Evolutionary conservation across 1,139 yeast species (phyloP), one percentile per base, ranked within the genome.

Genomic region (Scheffersomyces titani): DNA sequence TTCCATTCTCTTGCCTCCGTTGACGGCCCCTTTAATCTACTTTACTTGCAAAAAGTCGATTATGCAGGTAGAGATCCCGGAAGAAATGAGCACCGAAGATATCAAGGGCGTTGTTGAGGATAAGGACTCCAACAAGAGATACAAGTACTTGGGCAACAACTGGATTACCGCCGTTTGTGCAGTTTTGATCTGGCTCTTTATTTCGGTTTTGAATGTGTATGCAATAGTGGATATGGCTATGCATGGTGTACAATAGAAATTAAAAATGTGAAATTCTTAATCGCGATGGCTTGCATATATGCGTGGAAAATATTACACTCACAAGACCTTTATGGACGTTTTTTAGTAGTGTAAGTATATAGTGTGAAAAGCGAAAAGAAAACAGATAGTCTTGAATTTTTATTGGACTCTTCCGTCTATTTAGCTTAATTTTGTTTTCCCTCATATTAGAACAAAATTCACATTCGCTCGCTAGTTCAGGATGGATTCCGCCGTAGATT

Each of bases 11-110:
- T 75, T 89, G 54, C 94, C 96, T 5, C 83, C 89, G 59, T 90
- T 89, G 16, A 82, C 89, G 52, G 94, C 93, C 1, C 96, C 94
- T 9, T 76, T 89, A 67, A 80, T 89, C 56, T 88, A 85, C 69
- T 87, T 89, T 65, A 89, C 94, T 1, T 82, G 88, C 56, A 80
- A 75, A 52, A 83, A 83, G 62, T 74, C 82, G 55, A 85, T 82
- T 58, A 86, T 85, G 89, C 77, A 82, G 5, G 89, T 87, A 19
- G 70, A 72, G 74, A 69, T 60, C 59, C 69, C 52, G 55, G 66
- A 48, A 54, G 63, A 49, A 53, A 57, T 58, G 22, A 49, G 54
- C 44, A 48, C 53, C 6, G 36, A 36, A n/a, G 51, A 44, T 11
- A 45, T 20, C 51, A 46, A n/a, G n/a, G 56, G 21, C 59, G 59